Evolutionary conservation across 345 rosid genomes (phyloP), one percentile per base, ranked within the genome.

Genomic region (Eucalyptus regnans): DNA sequence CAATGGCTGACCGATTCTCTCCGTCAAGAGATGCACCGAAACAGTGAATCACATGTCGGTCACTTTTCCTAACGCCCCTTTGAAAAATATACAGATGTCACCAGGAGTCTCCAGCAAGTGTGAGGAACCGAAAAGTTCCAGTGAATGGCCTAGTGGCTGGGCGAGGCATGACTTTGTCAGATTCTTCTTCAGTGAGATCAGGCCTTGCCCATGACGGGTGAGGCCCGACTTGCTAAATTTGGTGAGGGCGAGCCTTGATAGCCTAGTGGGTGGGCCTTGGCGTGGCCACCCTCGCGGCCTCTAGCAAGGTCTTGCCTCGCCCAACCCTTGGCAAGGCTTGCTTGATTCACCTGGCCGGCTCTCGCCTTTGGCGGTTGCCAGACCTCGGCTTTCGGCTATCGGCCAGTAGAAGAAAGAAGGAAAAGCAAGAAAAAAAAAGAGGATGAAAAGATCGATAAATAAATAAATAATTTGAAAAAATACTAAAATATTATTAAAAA

Each of bases 1-100:
- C 81, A 91, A 84, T 9, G 43, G 90, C 88, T 91, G 94, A 92
- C 93, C 88, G 68, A 44, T 92, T 93, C 93, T 88, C 76, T 15
- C 41, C 20, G 8, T 64, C 76, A n/a, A 7, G 76, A 64, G 37
- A 6, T 29, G 76, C 76, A 4, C 76, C 76, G 33, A 64, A 64
- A 64, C 37, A 64, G 37, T 14, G 76, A 5, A 29, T n/a, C 76
- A 15, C 37, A n/a, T n/a, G 76, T 14, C 7, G 8, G 0, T 29
- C 68, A 0, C 31, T 62, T 33, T 71, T 18, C 81, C 44, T 71
- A 33, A 3, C 66, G 11, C 84, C 37, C 52, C 7, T 18, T n/a
- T 3, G 88, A 66, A 66, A 66, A 14, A 44, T 15, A 20, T 6
- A 6, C 62, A 56, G 3, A 56, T 23, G 62, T 56, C 12, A 9